Conservation (phyloP, 768 basidiomycete species). For the Coprinellus aureogranulatus region DNA sequence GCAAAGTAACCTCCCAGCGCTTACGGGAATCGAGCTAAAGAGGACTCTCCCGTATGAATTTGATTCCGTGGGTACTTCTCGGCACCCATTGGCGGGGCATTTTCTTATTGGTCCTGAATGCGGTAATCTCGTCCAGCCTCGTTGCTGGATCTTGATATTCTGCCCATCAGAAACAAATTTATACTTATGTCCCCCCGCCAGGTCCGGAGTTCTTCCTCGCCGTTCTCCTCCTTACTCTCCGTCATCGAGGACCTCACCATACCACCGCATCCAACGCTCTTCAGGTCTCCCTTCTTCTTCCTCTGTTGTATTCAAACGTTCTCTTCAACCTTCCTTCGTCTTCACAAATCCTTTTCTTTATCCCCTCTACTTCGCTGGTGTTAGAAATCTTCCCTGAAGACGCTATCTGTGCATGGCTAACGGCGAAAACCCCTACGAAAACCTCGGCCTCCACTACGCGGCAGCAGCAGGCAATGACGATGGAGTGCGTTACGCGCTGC, state of each 20-base stretch:
- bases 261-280: slow-evolving; percentile 4
- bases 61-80: not conserved
- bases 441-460: slow-evolving; percentile 48
- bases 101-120: slow-evolving; percentile 6
- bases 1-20: not conserved
- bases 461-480: slow-evolving; percentile 56
- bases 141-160: slow-evolving; percentile 17
- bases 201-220: slow-evolving; percentile 8
- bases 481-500: slow-evolving; percentile 52
- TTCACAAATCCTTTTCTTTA: not conserved
- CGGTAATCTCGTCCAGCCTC: slow-evolving; percentile 18
- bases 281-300: slow-evolving; percentile 6
- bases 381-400: slow-evolving; percentile 1
- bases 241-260: slow-evolving; percentile 16
- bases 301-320: not conserved
- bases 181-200: slow-evolving; percentile 16
- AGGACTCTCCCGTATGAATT: not conserved
- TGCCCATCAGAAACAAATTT: slow-evolving; percentile 10
- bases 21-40: not conserved
- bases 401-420: slow-evolving; percentile 17
- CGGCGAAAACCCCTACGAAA: slow-evolving; percentile 29
- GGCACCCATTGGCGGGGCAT: not conserved
- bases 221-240: slow-evolving; percentile 11
- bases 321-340: slow-evolving; percentile 4
- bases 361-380: slow-evolving; percentile 2